phyloP scores from a whole-genome alignment of 768 basidiomycete genomes.

The Mrakia gelida region DNA sequence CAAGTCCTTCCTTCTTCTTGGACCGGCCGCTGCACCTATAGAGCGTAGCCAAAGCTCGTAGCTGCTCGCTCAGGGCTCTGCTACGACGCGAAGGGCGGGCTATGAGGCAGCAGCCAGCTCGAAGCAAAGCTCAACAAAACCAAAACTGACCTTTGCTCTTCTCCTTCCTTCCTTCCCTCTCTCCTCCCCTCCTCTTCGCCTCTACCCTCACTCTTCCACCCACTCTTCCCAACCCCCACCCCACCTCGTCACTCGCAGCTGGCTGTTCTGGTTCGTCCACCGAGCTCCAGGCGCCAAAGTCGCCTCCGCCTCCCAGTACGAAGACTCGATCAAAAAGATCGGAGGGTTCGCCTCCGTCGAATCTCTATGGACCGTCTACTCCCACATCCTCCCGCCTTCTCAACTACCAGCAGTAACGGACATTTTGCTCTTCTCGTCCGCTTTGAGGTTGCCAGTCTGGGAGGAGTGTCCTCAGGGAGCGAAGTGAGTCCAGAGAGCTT shows the following conservation, averaged over 20 bases:
- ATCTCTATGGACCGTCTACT: conserved; percentile 92
- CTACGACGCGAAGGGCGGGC: neutral
- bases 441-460: conserved; percentile 86
- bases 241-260: conserved; percentile 42
- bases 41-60: neutral
- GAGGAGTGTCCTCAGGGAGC: conserved; percentile 58
- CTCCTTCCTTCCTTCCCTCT: neutral
- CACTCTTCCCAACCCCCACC: neutral
- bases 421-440: conserved; percentile 59
- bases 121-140: neutral
- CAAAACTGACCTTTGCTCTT: neutral
- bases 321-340: conserved; percentile 90
- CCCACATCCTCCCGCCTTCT: conserved; percentile 82
- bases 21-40: neutral
- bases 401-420: conserved; percentile 83
- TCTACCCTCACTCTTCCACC: neutral
- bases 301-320: conserved; percentile 60
- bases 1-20: neutral
- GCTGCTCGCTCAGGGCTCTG: no score
- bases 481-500: conserved; percentile 24
- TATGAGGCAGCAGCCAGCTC: neutral
- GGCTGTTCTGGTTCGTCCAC: conserved; percentile 92
- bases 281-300: conserved; percentile 84
- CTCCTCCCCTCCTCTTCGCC: neutral
- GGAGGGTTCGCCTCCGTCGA: conserved; percentile 87